phyloP scores from a whole-genome alignment of 2,329 filamentous ascomycete genomes.

The Sporothrix dimorphospora region DNA sequence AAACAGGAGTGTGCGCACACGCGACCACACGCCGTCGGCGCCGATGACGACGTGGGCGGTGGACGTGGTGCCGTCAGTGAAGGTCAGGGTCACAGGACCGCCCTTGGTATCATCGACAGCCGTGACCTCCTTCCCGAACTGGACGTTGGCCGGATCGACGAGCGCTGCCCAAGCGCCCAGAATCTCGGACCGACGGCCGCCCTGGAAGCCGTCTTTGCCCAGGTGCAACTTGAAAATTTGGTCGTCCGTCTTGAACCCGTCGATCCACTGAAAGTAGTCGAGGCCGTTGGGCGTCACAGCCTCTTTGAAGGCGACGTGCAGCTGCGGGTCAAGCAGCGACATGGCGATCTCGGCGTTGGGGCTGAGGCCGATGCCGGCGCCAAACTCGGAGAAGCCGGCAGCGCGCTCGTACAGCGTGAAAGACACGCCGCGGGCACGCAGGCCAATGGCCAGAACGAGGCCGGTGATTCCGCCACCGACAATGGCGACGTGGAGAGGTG shows the following conservation, averaged over 20 bases:
- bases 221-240: slow-evolving; percentile 43
- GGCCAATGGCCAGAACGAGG: slow-evolving; percentile 51
- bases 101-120: slow-evolving; percentile 36
- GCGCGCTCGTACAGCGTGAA: slow-evolving; percentile 54
- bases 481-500: slow-evolving; percentile 46
- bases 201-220: slow-evolving; percentile 48
- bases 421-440: slow-evolving; percentile 47
- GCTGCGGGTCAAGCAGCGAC: slow-evolving; percentile 43
- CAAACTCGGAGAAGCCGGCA: slow-evolving; percentile 48
- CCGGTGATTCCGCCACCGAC: slow-evolving; percentile 58
- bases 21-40: slow-evolving; percentile 67
- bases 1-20: slow-evolving; percentile 55
- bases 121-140: slow-evolving; percentile 43
- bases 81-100: slow-evolving; percentile 34
- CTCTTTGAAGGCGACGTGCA: slow-evolving; percentile 45
- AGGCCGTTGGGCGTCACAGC: slow-evolving; percentile 45
- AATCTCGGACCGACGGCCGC: slow-evolving; percentile 47
- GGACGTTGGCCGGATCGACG: slow-evolving; percentile 37
- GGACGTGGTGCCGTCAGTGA: slow-evolving; percentile 40
- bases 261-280: slow-evolving; percentile 50
- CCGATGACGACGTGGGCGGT: slow-evolving; percentile 54
- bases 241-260: slow-evolving; percentile 41
- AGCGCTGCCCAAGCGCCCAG: slow-evolving; percentile 45
- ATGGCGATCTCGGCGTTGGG: slow-evolving; percentile 56
- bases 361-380: slow-evolving; percentile 56